phyloP scores from a whole-genome alignment of 768 basidiomycete species.

The Mycena sanguinolenta region DNA sequence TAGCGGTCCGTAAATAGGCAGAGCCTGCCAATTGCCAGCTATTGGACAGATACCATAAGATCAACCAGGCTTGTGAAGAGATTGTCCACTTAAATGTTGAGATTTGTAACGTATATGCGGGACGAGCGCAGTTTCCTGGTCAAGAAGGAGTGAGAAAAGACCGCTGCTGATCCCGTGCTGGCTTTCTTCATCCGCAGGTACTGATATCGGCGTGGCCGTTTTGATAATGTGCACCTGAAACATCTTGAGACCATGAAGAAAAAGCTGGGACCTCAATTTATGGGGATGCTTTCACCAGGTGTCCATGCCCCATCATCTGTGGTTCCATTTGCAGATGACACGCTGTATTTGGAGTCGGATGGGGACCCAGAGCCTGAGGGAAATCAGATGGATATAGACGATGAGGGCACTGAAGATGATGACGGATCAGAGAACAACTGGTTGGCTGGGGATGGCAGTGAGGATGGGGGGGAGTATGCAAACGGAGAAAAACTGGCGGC shows the following conservation, averaged over 20 bases:
- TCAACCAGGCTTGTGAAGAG: neutral
- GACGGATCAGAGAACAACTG: neutral
- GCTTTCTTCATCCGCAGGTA: too few relatives aligned
- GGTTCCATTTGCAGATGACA: too few relatives aligned
- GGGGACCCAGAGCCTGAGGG: too few relatives aligned
- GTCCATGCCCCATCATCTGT: neutral
- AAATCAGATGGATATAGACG: too few relatives aligned
- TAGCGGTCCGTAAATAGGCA: too few relatives aligned
- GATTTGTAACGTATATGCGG: neutral
- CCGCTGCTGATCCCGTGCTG: too few relatives aligned
- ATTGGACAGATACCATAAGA: neutral
- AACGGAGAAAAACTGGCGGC: neutral
- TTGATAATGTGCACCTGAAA: too few relatives aligned
- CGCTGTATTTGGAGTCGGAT: too few relatives aligned
- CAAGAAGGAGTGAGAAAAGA: neutral
- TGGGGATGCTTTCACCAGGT: neutral
- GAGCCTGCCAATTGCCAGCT: too few relatives aligned
- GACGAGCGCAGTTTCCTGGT: neutral
- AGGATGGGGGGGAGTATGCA: neutral
- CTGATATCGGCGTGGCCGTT: too few relatives aligned
- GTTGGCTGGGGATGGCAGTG: neutral
- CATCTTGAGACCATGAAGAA: too few relatives aligned
- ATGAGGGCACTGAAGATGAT: neutral
- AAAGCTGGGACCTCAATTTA: neutral
- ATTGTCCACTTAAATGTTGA: neutral